These are phyloP conservation scores for Ophiocordyceps robertsii DNA, from an alignment of 2,329 filamentous ascomycete genomes.

Conservation along the genomic window DNA sequence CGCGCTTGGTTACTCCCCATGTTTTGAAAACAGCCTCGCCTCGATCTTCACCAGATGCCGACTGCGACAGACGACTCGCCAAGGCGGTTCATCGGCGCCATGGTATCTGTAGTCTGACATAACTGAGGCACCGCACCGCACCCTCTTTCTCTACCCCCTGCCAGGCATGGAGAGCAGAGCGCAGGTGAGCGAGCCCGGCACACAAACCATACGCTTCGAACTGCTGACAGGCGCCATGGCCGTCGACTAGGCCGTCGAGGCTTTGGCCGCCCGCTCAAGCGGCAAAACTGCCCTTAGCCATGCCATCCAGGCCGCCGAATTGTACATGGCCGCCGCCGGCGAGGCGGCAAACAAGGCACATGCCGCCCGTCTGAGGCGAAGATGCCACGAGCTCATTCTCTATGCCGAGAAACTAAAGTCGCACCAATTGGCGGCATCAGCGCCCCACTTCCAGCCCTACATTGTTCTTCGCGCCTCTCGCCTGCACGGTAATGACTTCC, in stretches of 20 bases:
- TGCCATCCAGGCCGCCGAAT: conserved; percentile 65
- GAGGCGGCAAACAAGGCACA: conserved; percentile 48
- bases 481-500: conserved; percentile 72
- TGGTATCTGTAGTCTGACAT: background rate
- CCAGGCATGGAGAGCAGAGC: conserved; percentile 24
- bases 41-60: background rate
- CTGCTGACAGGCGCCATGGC: conserved; percentile 13
- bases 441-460: conserved; percentile 21
- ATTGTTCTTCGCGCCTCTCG: conserved; percentile 57
- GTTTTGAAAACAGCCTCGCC: no score
- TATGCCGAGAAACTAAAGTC: conserved; percentile 65
- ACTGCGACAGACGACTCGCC: background rate
- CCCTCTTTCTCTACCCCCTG: background rate
- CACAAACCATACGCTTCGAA: background rate
- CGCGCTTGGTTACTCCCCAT: no score
- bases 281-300: conserved; percentile 52
- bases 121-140: background rate
- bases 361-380: conserved; percentile 50
- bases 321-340: conserved; percentile 64
- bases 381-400: conserved; percentile 56
- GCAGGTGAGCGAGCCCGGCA: conserved; percentile 12
- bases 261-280: conserved; percentile 18
- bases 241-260: conserved; percentile 24
- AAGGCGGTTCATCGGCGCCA: background rate
- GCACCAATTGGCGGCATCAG: conserved; percentile 2